Base-by-base conservation (phyloP, 108 stramenopile species). In the Stephanodiscus minutulus region DNA sequence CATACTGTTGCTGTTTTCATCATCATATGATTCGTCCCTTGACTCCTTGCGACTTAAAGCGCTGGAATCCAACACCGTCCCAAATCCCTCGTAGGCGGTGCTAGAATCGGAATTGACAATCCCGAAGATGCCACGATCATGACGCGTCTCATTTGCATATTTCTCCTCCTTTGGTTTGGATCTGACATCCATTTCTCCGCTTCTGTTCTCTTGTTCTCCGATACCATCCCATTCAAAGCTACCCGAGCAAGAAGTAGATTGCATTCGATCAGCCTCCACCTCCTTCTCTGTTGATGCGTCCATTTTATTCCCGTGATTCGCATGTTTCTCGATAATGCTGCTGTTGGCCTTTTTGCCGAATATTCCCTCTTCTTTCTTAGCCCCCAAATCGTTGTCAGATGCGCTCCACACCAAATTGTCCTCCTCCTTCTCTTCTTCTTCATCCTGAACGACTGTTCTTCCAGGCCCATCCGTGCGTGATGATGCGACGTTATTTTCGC, bases 81-180 rank as follows among this genome's bases (percentile, higher is more conserved):
- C 48, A 76, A 76, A 68, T 2, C 74, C 74, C 55, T 68, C 74
- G 36, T 76, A 76, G 33, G 47, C 60, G 35, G 53, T 54, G 27
- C 64, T 66, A 27, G 57, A 53, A 20, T 57, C 44, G 12, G 47
- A 18, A 31, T 66, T 53, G 31, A 58, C 25, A n/a, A 39, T 41
- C 57, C 1, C 39, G 24, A 33, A 22, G 25, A 15, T 11, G 66
- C 50, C 66, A 60, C 18, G 50, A 41, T 64, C 41, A 35, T 49
- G 47, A 8, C 59, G 46, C 15, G 29, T 59, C 22, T 70, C 70
- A 47, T 36, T 39, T 22, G n/a, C 41, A 56, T 18, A 2, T 24
- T 20, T 18, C 25, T 22, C 15, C 15, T 56, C 11, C 15, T 44
- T 44, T 15, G 43, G 12, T 13, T 44, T 44, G 13, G 59, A 29